Evolutionary conservation across 1,284 basidiomycete species (phyloP).

Genomic region (Anthracocystis walkeri): DNA sequence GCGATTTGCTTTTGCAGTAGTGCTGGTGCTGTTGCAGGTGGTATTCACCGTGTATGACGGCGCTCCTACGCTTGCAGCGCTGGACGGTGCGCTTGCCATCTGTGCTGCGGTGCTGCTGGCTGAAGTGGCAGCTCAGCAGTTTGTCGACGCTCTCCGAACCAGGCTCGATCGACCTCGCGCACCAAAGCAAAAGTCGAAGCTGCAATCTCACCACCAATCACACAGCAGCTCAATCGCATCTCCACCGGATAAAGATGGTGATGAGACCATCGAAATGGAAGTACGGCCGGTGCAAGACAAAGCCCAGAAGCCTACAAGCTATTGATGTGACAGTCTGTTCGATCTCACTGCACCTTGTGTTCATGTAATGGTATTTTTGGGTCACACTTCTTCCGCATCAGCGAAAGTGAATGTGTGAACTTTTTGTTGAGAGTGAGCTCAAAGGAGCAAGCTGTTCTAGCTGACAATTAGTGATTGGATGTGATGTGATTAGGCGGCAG

Average conservation of each 20-base stretch:
- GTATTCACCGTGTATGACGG: constrained; percentile 32
- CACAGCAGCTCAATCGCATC: constrained; percentile 10
- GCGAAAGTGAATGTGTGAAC: constrained; percentile 7
- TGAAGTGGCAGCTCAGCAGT: constrained; percentile 32
- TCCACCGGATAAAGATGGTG: constrained; percentile 4
- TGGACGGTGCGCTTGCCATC: constrained; percentile 38
- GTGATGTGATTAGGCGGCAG: constrained; percentile 7
- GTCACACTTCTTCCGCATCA: neutral
- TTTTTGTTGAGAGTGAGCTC: constrained; percentile 4
- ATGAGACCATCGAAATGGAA: constrained; percentile 24
- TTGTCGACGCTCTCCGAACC: constrained; percentile 17
- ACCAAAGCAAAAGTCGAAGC: neutral
- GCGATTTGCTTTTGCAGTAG: constrained; percentile 25
- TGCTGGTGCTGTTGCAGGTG: constrained; percentile 34
- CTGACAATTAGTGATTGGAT: neutral
- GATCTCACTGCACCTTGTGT: neutral
- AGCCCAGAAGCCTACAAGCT: neutral
- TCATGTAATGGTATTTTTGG: constrained; percentile 11
- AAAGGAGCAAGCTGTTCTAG: constrained; percentile 10
- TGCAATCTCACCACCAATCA: neutral
- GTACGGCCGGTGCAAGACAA: neutral
- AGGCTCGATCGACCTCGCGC: constrained; percentile 20
- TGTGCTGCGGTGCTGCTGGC: constrained; percentile 36
- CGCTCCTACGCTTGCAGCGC: constrained; percentile 19
- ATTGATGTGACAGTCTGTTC: neutral